A percentile compares a stretch with the other conserved stretches of the same genome.
These are phyloP conservation scores for Ormosia semicastrata DNA, from an alignment of 306 rosid species.

Conservation along the genomic window DNA sequence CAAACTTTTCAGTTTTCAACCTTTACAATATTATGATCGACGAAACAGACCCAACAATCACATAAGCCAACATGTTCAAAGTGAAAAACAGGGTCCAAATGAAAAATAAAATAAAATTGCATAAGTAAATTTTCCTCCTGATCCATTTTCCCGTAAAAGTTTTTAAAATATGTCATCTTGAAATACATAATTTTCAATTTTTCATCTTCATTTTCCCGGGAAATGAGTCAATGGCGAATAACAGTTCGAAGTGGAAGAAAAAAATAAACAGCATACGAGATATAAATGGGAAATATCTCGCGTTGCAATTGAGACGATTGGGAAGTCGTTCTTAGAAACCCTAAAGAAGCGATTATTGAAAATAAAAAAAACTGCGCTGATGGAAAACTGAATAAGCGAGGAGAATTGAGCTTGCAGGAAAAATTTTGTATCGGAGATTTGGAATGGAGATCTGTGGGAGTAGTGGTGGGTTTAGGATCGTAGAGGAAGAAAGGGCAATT, in stretches of 20 bases:
- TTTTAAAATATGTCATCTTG: not conserved
- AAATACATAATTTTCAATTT: not conserved
- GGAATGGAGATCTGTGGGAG: constrained; percentile 26
- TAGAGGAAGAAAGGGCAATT: not conserved
- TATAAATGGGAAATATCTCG: constrained; percentile 15
- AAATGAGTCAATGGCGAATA: not conserved
- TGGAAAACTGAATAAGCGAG: not conserved
- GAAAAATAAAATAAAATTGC: no score
- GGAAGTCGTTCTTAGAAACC: constrained; percentile 33
- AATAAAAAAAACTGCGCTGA: not conserved
- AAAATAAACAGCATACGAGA: not conserved
- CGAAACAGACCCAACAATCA: not conserved
- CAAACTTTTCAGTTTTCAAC: no score
- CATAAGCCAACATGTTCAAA: not conserved
- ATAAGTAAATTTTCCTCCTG: no score
- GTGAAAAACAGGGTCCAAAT: not conserved
- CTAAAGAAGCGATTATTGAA: constrained; percentile 22
- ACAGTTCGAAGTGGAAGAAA: not conserved
- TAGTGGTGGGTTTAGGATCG: constrained; percentile 35
- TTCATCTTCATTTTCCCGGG: not conserved
- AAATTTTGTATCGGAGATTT: constrained; percentile 30
- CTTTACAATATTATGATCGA: no score
- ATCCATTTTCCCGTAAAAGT: not conserved
- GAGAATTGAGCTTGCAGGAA: not conserved
- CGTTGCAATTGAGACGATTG: constrained; percentile 24